phyloP scores from a whole-genome alignment of 345 rosid species.

The Brassica incana region DNA sequence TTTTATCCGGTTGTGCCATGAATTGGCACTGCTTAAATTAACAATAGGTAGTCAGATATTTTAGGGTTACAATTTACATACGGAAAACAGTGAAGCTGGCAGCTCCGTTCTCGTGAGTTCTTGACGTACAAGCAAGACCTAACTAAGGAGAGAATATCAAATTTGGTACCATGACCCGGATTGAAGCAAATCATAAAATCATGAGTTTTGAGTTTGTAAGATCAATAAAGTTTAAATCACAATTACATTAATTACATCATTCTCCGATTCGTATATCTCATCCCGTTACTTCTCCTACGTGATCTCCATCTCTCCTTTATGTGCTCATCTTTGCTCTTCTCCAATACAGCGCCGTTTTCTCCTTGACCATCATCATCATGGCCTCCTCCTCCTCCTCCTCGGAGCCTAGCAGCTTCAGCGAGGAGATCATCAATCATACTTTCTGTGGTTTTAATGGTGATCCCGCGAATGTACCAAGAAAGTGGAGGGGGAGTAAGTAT shows the following conservation, averaged over 20 bases:
- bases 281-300: conserved; percentile 18
- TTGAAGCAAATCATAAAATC: background rate
- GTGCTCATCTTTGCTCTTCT: conserved; percentile 13
- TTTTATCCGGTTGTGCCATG: background rate
- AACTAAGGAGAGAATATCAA: background rate
- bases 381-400: conserved; percentile 15
- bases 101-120: background rate
- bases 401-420: conserved; percentile 34
- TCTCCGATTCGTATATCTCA: conserved; percentile 6
- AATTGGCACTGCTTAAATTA: background rate
- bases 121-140: background rate
- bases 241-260: background rate
- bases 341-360: background rate
- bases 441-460: conserved; percentile 76
- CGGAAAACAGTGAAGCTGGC: background rate
- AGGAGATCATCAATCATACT: conserved; percentile 67
- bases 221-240: background rate
- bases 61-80: background rate
- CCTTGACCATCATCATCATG: background rate
- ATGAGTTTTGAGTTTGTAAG: background rate
- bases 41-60: background rate
- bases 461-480: conserved; percentile 92
- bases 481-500: conserved; percentile 85
- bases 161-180: background rate
- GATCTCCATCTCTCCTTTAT: conserved; percentile 35